Evolutionary conservation across 306 rosid species (phyloP).

Genomic region (Oxytropis ochrocephala): DNA sequence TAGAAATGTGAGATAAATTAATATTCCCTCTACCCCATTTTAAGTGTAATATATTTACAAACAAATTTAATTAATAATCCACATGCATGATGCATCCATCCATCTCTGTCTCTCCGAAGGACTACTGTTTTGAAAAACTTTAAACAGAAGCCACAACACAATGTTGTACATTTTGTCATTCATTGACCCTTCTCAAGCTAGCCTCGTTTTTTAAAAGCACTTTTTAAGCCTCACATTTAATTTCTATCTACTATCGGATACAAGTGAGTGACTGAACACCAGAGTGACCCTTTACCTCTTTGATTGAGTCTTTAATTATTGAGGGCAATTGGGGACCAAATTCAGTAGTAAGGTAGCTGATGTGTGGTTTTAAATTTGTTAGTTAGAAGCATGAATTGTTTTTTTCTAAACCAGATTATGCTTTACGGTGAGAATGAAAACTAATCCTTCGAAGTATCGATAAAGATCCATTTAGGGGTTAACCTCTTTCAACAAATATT

Average conservation of each 20-base stretch:
- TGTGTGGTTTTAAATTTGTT: constrained; percentile 14
- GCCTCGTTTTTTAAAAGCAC: constrained; percentile 9
- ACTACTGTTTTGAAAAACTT: constrained; percentile 29
- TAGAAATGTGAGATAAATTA: too few relatives aligned
- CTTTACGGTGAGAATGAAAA: too few relatives aligned
- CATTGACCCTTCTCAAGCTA: constrained; percentile 5
- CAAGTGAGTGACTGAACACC: neutral
- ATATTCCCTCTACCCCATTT: too few relatives aligned
- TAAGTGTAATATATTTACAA: too few relatives aligned
- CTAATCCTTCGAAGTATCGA: too few relatives aligned
- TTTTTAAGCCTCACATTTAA: constrained; percentile 31
- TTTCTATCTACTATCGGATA: neutral
- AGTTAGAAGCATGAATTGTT: too few relatives aligned
- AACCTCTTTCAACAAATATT: too few relatives aligned
- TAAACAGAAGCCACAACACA: constrained; percentile 29
- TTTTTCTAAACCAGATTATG: too few relatives aligned
- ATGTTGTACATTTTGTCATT: constrained; percentile 19
- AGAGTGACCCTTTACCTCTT: neutral
- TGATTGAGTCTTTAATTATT: constrained; percentile 15
- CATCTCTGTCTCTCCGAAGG: neutral
- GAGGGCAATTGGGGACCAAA: neutral
- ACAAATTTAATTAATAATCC: too few relatives aligned
- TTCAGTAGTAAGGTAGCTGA: neutral
- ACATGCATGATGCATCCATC: too few relatives aligned
- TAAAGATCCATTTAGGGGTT: too few relatives aligned